These are phyloP conservation scores for Brassica nigra DNA, from an alignment of 345 rosid genomes.

Conservation along the genomic window DNA sequence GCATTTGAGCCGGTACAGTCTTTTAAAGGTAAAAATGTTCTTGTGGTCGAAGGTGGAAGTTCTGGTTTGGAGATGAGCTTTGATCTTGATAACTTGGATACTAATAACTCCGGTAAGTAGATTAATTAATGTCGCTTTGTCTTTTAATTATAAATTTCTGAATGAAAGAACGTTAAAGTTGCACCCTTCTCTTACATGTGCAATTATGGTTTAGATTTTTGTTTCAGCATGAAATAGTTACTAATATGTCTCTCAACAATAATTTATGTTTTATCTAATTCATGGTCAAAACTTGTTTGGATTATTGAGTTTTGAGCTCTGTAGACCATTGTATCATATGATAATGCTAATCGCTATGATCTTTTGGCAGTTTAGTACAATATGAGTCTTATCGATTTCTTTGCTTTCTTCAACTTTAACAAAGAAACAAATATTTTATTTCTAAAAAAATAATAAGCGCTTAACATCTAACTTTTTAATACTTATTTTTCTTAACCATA, in stretches of 20 bases:
- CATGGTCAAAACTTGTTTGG: not conserved
- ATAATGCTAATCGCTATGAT: not conserved
- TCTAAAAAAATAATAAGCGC: too few species aligned
- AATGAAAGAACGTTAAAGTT: conserved; percentile 3
- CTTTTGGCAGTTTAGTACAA: too few species aligned
- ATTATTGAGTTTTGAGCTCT: not conserved
- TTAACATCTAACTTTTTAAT: too few species aligned
- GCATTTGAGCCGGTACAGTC: not conserved
- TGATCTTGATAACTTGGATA: not conserved
- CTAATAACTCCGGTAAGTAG: too few species aligned
- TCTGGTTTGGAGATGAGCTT: conserved; percentile 27
- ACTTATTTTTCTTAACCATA: too few species aligned
- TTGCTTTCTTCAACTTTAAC: too few species aligned
- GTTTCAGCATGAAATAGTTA: not conserved
- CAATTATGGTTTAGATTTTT: not conserved
- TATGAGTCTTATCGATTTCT: too few species aligned
- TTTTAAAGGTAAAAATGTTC: not conserved
- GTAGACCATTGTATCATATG: not conserved
- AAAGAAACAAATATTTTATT: too few species aligned
- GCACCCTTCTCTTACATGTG: conserved; percentile 21
- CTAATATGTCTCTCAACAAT: not conserved
- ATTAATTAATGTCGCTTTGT: conserved; percentile 50
- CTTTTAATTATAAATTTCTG: not conserved
- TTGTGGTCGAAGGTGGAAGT: not conserved
- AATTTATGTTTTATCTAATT: not conserved